Base-by-base conservation (phyloP, 129 eudicot species). In the Scalesia atractyloides region DNA sequence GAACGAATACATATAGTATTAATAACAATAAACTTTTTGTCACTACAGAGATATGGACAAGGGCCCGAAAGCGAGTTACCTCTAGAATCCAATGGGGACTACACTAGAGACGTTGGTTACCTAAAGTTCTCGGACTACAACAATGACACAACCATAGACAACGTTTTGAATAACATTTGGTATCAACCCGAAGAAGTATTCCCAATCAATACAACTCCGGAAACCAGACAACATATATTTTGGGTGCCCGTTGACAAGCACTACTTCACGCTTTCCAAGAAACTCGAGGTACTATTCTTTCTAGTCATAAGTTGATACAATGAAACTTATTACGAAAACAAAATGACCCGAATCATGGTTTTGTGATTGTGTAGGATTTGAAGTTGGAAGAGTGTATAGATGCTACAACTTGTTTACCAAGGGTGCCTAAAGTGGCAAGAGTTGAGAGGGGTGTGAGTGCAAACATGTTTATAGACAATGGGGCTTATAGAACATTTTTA, bases 161-260 rank as follows among this genome's bases (percentile, higher is more conserved):
- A 91, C 72, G 49, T 82, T 20, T 44, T 91, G 33, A 91, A 86
- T 75, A 73, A 67, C 5, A 82, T 84, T 0, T 86, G 96, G 92
- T 91, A 80, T 79, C 96, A 88, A 52, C 92, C 90, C 0, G 96
- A 91, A 66, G 97, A 88, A 65, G 73, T 86, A 5, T 91, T 86
- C 52, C 86, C 91, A 0, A 72, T 80, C 15, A 78, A 82, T 33
- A 85, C 87, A 69, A 16, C 30, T 12, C 92, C 92, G n/a, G 96
- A 91, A 68, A 43, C 34, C 14, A 82, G 96, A 64, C 90, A 91
- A 50, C 96, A 88, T 58, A 79, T 74, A 8, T 88, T 82, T 66
- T 88, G 92, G 97, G 76, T 86, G 9, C 88, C 96, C 0, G 87
- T 86, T 7, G 72, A 88, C 77, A 7, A 78, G 0, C 37, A 49